Base-by-base conservation (phyloP, 805 yeast genomes). In the Metschnikowia matae region DNA sequence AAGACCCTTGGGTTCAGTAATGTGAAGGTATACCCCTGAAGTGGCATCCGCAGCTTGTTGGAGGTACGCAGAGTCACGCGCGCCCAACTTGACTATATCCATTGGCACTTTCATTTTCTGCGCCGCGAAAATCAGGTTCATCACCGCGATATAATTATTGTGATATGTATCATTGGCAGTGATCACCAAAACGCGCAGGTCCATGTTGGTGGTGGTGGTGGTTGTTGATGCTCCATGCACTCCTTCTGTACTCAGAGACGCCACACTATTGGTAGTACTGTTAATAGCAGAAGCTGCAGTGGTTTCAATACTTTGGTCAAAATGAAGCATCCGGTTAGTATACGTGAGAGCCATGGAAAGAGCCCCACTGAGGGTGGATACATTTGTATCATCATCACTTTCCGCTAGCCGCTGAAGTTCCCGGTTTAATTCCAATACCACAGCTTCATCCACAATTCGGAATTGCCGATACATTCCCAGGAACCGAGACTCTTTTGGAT, bases 31-130 rank as follows among this genome's bases (percentile, higher is more conserved):
- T 1, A 90, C 83, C 3, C 99, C 99, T 57, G 84, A 81, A 0
- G 99, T 92, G 7, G 96, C 89, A 69, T 94, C 99, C 0, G 96
- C 81, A 0, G 98, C 97, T 64, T 94, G 99, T 64, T 94, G 98
- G 53, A 94, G 70, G 63, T 90, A 92, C 2, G 95, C 87, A 1
- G 95, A 83, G 54, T 81, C 81, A 29, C 54, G 53, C 7, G 62
- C 57, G 0, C 85, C 85, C 29, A 94, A 71, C 61, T 91, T 90
- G 53, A 96, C 92, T 11, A 91, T 91, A 66, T 94, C 98, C 20
- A 94, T 83, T 2, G 97, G 87, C 15, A 91, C 81, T 59, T 83
- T 85, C 86, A 87, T 80, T 66, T 91, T 92, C 58, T 94, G 97
- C 0, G 98, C 96, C 0, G 97, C 92, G 69, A 94, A 94, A 31